Conservation (phyloP, 108 stramenopile species). For the Nitzschia putrida region DNA sequence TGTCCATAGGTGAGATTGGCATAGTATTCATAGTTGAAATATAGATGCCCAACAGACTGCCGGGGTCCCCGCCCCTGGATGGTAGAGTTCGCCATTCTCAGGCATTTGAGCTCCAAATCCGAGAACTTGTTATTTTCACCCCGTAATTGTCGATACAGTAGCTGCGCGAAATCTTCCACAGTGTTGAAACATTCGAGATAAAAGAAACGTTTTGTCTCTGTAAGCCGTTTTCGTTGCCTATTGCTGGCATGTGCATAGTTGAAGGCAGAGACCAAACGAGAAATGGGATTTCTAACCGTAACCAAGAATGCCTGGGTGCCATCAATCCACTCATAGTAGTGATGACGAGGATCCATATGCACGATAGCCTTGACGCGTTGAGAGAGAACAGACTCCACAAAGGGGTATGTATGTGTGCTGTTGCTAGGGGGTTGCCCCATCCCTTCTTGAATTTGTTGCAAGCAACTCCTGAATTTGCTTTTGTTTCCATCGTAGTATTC, state of each 20-base stretch:
- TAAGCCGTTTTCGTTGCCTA: neutral
- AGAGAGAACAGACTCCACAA: neutral
- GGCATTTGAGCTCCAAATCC: neutral
- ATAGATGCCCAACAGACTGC: neutral
- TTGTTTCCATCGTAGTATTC: slow-evolving; percentile 2
- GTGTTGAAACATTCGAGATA: slow-evolving; percentile 11
- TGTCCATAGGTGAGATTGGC: too few relatives aligned
- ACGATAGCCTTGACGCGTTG: neutral
- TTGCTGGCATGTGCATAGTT: slow-evolving; percentile 14
- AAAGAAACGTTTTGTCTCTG: neutral
- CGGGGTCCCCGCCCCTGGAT: neutral
- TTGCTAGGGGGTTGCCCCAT: too few relatives aligned
- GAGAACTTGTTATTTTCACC: neutral
- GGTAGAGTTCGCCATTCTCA: neutral
- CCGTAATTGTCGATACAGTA: neutral
- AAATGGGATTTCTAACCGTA: slow-evolving; percentile 16
- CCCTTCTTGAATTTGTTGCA: too few relatives aligned
- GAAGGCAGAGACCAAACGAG: slow-evolving; percentile 20
- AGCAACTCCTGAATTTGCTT: too few relatives aligned
- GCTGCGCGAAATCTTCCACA: neutral
- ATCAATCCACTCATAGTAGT: slow-evolving; percentile 10
- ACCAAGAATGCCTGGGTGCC: slow-evolving; percentile 5
- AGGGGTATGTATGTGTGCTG: too few relatives aligned
- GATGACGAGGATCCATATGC: neutral
- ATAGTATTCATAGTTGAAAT: slow-evolving; percentile 5